These are phyloP conservation scores for Marchantia polymorpha DNA, from an alignment of 225 moss, liverwort and hornwort genomes.

Conservation along the genomic window DNA sequence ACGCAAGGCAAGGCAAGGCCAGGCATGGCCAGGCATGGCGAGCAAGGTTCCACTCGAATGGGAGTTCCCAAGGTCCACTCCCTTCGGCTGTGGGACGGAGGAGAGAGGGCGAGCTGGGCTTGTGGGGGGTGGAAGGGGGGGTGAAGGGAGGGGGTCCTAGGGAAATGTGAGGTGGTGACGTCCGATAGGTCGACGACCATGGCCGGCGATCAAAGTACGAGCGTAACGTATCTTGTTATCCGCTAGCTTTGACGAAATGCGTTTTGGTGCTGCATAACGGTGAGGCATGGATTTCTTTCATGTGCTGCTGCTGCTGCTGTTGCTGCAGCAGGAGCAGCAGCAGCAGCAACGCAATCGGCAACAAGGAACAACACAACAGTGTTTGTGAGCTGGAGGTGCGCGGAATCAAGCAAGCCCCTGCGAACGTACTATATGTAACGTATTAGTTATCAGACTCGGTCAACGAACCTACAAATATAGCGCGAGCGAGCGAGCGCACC, in stretches of 20 bases:
- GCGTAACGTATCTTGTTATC: slow-evolving; percentile 5
- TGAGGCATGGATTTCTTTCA: neutral
- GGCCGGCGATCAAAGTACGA: neutral
- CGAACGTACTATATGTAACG: slow-evolving; percentile 2
- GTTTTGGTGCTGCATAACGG: neutral
- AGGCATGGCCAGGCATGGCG: no score
- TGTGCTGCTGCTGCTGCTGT: no score
- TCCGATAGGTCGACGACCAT: neutral
- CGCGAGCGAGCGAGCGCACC: no score
- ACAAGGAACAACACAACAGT: neutral
- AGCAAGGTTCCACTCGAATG: neutral
- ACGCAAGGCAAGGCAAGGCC: no score
- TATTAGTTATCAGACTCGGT: neutral
- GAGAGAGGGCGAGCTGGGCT: neutral
- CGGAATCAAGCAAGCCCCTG: neutral
- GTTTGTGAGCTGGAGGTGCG: neutral
- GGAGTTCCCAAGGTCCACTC: neutral
- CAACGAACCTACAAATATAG: neutral
- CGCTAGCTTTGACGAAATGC: neutral
- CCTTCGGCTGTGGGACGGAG: no score
- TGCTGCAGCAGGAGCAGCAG: neutral
- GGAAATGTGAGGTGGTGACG: neutral
- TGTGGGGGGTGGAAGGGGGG: no score
- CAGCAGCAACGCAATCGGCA: neutral
- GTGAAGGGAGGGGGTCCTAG: neutral